Base-by-base conservation (phyloP, 2,329 filamentous ascomycete genomes). In the Fusarium decemcellulare region DNA sequence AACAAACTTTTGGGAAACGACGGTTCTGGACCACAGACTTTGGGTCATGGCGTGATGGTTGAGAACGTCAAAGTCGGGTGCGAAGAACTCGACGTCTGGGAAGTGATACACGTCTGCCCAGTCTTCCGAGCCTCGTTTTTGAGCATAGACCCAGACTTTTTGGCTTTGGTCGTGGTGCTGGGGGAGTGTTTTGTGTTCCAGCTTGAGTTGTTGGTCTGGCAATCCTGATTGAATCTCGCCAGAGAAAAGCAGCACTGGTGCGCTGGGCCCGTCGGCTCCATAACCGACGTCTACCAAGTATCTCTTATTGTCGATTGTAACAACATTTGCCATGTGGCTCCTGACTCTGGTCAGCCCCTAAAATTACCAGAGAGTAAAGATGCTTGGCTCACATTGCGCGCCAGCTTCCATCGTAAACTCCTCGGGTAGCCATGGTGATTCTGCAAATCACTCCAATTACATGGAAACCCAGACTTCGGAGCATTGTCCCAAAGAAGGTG, bases 391-490 rank as follows among this genome's bases (percentile, higher is more conserved):
- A 52, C 50, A 52, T 52, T 16, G 50, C 50, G 12, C 50, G 6
- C 50, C 50, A 52, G 15, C 50, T 52, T 30, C 50, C 50, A 2
- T 52, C 50, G 39, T 36, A 39, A 29, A 52, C 34, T n/a, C 50
- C 50, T n/a, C 50, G 36, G 16, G 50, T 52, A 30, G 50, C 50
- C 50, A 52, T 52, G 6, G 50, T 52, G 15, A 52, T 52, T 52
- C 50, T 52, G 10, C 50, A 52, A 30, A 40, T 40, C 6, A 52
- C 36, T 2, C 50, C 50, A 14, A 40, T 16, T 6, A 40, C 50
- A 5, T 29, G 50, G 36, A 52, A 52, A 12, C 50, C 50, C 23
- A 52, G 36, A 10, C 50, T 52, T 9, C 50, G 14, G 6, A 52
- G 50, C 15, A 37, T n/a, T 10, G 32, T 27, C n/a, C 32, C 47